Conservation (phyloP, 2,329 filamentous ascomycete species). For the Verticillium nubilum region DNA sequence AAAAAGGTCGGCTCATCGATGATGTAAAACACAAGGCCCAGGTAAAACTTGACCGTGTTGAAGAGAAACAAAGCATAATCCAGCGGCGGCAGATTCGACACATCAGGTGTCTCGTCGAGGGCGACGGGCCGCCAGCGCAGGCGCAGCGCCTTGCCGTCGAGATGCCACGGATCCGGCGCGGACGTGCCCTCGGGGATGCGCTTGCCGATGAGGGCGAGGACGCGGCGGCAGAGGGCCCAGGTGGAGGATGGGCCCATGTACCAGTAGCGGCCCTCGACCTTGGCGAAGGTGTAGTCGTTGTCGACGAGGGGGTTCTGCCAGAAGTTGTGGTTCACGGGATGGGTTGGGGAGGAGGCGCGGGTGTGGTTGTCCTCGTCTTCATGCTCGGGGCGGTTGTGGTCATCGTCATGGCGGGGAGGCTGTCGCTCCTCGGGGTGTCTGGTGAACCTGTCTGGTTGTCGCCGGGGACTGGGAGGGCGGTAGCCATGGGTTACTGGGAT, state of each 20-base stretch:
- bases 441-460: neutral
- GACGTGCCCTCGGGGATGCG: slow-evolving; percentile 23
- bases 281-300: slow-evolving; percentile 23
- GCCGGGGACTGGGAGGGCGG: neutral
- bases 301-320: slow-evolving; percentile 23
- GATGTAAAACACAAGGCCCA: slow-evolving; percentile 16
- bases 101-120: slow-evolving; percentile 17
- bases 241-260: slow-evolving; percentile 29
- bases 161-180: slow-evolving; percentile 22
- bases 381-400: slow-evolving; percentile 1
- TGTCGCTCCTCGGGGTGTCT: neutral
- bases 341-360: neutral
- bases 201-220: slow-evolving; percentile 23
- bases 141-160: slow-evolving; percentile 22
- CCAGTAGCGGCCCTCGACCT: slow-evolving; percentile 23
- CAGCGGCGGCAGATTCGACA: slow-evolving; percentile 18
- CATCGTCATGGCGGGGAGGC: neutral
- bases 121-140: slow-evolving; percentile 21
- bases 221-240: slow-evolving; percentile 28
- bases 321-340: slow-evolving; percentile 1
- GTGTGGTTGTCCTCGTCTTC: slow-evolving; percentile 3
- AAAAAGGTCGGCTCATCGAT: slow-evolving; percentile 16
- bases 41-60: slow-evolving; percentile 18
- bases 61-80: slow-evolving; percentile 17
- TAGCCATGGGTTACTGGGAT: neutral